A percentile compares a stretch with the other conserved stretches of the same genome.
phyloP scores from a whole-genome alignment of 164 flowering plant genomes.

The Chloranthus sessilifolius region DNA sequence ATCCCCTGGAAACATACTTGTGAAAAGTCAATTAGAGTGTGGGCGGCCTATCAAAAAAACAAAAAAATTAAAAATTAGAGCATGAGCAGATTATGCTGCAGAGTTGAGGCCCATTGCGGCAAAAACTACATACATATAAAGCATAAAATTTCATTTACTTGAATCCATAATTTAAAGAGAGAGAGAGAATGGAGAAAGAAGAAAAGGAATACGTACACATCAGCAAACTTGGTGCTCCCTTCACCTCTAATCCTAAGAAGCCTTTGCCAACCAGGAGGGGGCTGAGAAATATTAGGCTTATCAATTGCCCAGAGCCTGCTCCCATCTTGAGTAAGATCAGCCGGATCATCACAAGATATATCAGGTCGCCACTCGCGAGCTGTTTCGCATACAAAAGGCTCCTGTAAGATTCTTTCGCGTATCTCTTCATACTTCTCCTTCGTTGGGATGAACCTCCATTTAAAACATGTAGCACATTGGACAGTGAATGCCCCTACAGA shows the following conservation, averaged over 20 bases:
- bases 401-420: constrained; percentile 56
- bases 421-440: constrained; percentile 91
- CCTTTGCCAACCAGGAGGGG: constrained; percentile 93
- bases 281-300: constrained; percentile 79
- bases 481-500: constrained; percentile 80
- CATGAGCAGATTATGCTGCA: too few species aligned
- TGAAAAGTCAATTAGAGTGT: too few species aligned
- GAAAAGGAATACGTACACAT: constrained; percentile 69
- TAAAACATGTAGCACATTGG: constrained; percentile 76
- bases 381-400: constrained; percentile 65
- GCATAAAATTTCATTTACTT: too few species aligned
- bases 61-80: too few species aligned
- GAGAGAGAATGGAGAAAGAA: background rate
- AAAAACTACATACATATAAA: too few species aligned
- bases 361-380: constrained; percentile 78
- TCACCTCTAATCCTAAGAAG: constrained; percentile 67
- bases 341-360: constrained; percentile 69
- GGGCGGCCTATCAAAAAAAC: too few species aligned
- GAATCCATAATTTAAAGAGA: too few species aligned
- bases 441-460: constrained; percentile 91
- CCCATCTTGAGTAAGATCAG: constrained; percentile 83
- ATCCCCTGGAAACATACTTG: too few species aligned
- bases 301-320: constrained; percentile 94
- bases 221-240: constrained; percentile 91
- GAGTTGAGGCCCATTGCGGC: too few species aligned